These are phyloP conservation scores for Mucor racemosus DNA, from an alignment of 371 early-diverging fungal genomes.

Conservation along the genomic window DNA sequence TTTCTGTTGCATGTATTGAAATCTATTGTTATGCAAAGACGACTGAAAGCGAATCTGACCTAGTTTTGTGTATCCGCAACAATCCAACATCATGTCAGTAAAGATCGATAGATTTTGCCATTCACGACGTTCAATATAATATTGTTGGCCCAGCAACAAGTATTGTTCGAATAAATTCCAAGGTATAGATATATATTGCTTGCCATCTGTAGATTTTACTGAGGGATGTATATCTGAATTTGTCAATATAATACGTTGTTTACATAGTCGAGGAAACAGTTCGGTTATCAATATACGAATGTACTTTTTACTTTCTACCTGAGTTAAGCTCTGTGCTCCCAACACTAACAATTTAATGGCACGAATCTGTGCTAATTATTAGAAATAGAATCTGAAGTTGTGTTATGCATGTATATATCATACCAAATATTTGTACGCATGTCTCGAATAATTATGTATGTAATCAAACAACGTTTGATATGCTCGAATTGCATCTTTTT, in stretches of 20 bases:
- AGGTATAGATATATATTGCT: constrained; percentile 44
- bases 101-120: constrained; percentile 36
- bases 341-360: constrained; percentile 37
- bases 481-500: constrained; percentile 35
- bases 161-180: constrained; percentile 44
- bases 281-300: constrained; percentile 38
- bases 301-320: constrained; percentile 30
- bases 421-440: constrained; percentile 50
- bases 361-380: constrained; percentile 27
- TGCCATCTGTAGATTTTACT: constrained; percentile 46
- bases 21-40: constrained; percentile 29
- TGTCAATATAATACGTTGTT: constrained; percentile 39
- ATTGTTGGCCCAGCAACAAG: constrained; percentile 39
- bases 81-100: constrained; percentile 40
- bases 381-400: background rate
- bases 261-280: constrained; percentile 41
- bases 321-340: constrained; percentile 27
- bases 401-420: background rate
- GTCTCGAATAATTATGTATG: constrained; percentile 43
- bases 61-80: constrained; percentile 36
- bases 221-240: constrained; percentile 27
- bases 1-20: constrained; percentile 39
- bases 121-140: constrained; percentile 36
- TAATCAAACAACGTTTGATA: constrained; percentile 45
- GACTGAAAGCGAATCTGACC: background rate